A percentile compares a stretch with the other conserved stretches of the same genome.
Evolutionary conservation across 2,329 filamentous ascomycete genomes (phyloP).

Genomic region (Aureobasidium leucospermi): DNA sequence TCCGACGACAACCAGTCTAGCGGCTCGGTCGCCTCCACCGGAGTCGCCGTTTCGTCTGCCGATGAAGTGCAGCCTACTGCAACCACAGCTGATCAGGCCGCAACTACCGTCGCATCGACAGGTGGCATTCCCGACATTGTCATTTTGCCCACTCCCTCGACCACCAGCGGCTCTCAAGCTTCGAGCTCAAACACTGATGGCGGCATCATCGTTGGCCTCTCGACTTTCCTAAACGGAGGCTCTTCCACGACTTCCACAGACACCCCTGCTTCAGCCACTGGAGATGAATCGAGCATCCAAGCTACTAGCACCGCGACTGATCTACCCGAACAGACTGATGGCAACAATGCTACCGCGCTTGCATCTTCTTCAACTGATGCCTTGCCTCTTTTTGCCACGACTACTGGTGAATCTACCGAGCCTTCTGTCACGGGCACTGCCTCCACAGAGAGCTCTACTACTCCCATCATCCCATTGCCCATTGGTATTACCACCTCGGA

Average conservation of each 20-base stretch:
- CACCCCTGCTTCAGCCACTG: not conserved
- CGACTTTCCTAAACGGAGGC: slow-evolving; percentile 23
- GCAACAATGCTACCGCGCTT: not conserved
- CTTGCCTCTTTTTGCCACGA: not conserved
- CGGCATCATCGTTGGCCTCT: slow-evolving; percentile 28
- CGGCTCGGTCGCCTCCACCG: not conserved
- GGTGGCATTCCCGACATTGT: slow-evolving; percentile 20
- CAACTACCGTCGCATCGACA: slow-evolving; percentile 1
- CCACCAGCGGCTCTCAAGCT: slow-evolving; percentile 1
- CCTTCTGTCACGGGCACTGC: not conserved
- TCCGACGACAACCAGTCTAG: not conserved
- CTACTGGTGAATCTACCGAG: not conserved
- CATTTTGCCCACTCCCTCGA: slow-evolving; percentile 20
- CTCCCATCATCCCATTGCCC: slow-evolving; percentile 1
- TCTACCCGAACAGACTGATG: not conserved
- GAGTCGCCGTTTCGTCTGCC: not conserved
- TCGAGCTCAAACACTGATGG: slow-evolving; percentile 13
- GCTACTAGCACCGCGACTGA: not conserved
- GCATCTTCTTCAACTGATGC: not conserved
- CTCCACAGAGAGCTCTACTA: slow-evolving; percentile 5
- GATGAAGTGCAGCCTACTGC: slow-evolving; percentile 1
- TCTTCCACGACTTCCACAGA: slow-evolving; percentile 6
- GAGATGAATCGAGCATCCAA: not conserved
- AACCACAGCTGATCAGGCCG: not conserved
- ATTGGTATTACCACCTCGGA: not conserved